These are phyloP conservation scores for Alternaria solani DNA, from an alignment of 2,329 filamentous ascomycete species.

Conservation along the genomic window DNA sequence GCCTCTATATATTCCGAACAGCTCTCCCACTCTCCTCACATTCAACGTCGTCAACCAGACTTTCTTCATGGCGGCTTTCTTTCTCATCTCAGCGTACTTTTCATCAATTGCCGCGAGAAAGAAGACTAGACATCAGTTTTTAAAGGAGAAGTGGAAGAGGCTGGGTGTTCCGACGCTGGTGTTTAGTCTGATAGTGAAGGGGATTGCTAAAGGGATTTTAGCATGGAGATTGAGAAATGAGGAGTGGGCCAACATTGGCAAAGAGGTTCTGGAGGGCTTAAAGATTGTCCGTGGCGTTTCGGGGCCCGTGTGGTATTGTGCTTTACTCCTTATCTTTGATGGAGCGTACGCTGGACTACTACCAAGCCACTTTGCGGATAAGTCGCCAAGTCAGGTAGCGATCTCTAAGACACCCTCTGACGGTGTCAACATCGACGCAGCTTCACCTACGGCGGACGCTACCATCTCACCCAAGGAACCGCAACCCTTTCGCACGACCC, in stretches of 20 bases:
- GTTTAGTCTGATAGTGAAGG: constrained; percentile 14
- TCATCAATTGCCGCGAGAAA: constrained; percentile 16
- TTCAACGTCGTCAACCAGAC: constrained; percentile 32
- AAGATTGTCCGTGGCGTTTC: constrained; percentile 18
- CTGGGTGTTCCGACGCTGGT: constrained; percentile 27
- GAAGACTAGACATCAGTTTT: constrained; percentile 2
- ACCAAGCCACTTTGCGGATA: neutral
- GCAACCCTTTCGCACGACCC: neutral
- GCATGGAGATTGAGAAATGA: constrained; percentile 3
- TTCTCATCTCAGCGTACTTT: constrained; percentile 33
- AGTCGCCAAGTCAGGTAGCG: too few relatives aligned
- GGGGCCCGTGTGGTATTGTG: constrained; percentile 33
- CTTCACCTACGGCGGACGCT: too few relatives aligned
- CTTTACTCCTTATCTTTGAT: constrained; percentile 28
- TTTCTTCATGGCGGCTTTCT: constrained; percentile 35
- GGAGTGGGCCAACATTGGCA: neutral
- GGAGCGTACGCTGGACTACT: constrained; percentile 7
- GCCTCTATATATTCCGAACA: neutral
- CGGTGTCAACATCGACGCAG: neutral
- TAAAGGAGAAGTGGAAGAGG: constrained; percentile 24
- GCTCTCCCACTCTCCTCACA: constrained; percentile 11
- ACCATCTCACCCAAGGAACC: neutral
- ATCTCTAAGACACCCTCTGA: neutral
- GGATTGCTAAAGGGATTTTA: constrained; percentile 7
- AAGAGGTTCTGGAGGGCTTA: constrained; percentile 5